Conservation (phyloP, 768 basidiomycete genomes). For the Candolleomyces aberdarensis region DNA sequence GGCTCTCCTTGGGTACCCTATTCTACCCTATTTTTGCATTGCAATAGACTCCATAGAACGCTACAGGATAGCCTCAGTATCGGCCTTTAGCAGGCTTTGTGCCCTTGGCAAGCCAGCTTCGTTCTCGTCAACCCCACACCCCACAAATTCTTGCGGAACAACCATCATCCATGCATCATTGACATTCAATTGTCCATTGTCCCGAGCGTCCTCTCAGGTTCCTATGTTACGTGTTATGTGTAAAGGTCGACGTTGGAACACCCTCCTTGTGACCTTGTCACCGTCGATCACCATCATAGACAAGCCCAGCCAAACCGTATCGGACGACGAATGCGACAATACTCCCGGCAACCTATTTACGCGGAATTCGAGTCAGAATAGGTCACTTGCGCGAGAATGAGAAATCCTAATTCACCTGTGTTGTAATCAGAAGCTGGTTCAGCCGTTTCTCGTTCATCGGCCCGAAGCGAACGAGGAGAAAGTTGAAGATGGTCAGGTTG, state of each 20-base stretch:
- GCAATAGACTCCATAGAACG: too few species aligned
- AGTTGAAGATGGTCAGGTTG: conserved; percentile 91
- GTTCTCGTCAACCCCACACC: too few species aligned
- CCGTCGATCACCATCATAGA: conserved; percentile 91
- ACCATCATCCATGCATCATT: too few species aligned
- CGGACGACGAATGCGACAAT: conserved; percentile 79
- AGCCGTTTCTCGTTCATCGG: conserved; percentile 84
- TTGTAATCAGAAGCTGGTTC: conserved; percentile 64
- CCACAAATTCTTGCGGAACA: too few species aligned
- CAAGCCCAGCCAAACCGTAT: conserved; percentile 84
- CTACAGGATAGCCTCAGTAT: too few species aligned
- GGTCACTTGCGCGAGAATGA: neutral
- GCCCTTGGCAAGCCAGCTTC: too few species aligned
- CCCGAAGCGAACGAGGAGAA: conserved; percentile 75
- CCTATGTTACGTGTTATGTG: too few species aligned
- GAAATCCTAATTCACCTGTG: conserved; percentile 52
- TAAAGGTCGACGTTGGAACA: too few species aligned
- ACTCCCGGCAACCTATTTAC: conserved; percentile 65
- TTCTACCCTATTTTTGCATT: too few species aligned
- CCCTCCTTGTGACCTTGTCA: conserved; percentile 29
- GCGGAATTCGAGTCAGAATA: conserved; percentile 10
- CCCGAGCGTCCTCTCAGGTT: too few species aligned
- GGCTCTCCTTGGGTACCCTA: conserved; percentile 20
- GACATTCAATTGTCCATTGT: too few species aligned
- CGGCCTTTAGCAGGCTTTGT: too few species aligned